Evolutionary conservation across 2,329 filamentous ascomycete genomes (phyloP), one percentile per base, ranked within the genome.

Genomic region (Lachnellula cervina): DNA sequence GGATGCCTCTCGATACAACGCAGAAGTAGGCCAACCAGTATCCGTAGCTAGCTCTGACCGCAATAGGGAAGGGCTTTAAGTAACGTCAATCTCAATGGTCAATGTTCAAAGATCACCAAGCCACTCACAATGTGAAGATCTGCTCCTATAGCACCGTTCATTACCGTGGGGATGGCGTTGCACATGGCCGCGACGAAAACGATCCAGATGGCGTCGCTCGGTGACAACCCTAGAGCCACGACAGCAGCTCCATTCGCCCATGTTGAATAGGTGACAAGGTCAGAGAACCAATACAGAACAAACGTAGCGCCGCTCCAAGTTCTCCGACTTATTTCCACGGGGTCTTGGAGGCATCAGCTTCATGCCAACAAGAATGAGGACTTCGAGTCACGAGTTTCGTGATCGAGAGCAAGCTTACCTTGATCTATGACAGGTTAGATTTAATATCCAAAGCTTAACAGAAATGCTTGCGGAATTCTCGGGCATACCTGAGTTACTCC

Each of bases 151-250:
- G 72, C 71, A 13, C 74, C 74, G 64, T 76, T 75, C 16, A 76
- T 64, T 8, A 74, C 72, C 57, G 74, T 72, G 5, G 74, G 70
- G 1, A 82, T 74, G 14, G 80, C 78, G 32, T 82, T 80, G 60
- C 81, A 83, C n/a, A 80, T 73, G 16, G 78, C 76, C 46, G 84
- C 84, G 16, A 85, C 79, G 52, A 80, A 74, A 49, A 80, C 81
- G 55, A 59, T 61, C 40, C 47, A 54, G 4, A 63, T 51, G n/a
- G 59, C 58, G 32, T 57, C 55, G 14, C 54, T 51, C 32, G 54
- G 50, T 14, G 56, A 59, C 19, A 62, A 45, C 17, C 37, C 37
- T 9, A 59, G 43, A 23, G 58, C 56, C 9, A 62, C 55, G 35
- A 57, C 54, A 5, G 59, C 51, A 3, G 59, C 59, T 6, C 60